phyloP scores from a whole-genome alignment of 2,329 filamentous ascomycete species.

The Ceratocystis huliohia region DNA sequence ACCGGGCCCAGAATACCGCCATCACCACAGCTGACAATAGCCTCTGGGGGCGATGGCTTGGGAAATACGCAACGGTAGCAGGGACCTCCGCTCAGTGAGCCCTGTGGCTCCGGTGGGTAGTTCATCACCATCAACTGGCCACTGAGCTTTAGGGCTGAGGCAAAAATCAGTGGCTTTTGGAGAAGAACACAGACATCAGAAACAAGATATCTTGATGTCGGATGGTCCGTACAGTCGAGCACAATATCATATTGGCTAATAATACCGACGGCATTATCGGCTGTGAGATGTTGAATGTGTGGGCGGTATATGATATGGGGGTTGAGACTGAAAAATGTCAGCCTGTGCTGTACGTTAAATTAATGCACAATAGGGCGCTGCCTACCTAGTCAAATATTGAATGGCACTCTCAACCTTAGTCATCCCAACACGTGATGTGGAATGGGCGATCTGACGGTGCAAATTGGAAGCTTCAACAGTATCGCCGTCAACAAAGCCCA shows the following conservation, averaged over 20 bases:
- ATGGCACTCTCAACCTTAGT: slow-evolving; percentile 71
- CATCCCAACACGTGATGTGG: slow-evolving; percentile 55
- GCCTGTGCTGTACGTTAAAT: background rate
- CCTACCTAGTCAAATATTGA: slow-evolving; percentile 43
- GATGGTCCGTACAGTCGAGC: slow-evolving; percentile 91
- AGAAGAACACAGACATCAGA: slow-evolving; percentile 79
- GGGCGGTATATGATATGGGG: slow-evolving; percentile 52
- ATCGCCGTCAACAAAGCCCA: slow-evolving; percentile 82
- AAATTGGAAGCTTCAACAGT: slow-evolving; percentile 79
- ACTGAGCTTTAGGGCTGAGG: slow-evolving; percentile 76
- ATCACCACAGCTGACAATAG: slow-evolving; percentile 76
- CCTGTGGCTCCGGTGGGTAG: slow-evolving; percentile 53
- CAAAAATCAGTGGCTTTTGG: slow-evolving; percentile 69
- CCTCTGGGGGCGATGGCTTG: slow-evolving; percentile 69
- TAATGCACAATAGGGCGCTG: background rate
- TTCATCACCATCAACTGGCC: slow-evolving; percentile 87
- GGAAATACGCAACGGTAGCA: slow-evolving; percentile 95
- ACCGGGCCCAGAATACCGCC: slow-evolving; percentile 87
- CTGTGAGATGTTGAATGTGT: slow-evolving; percentile 51
- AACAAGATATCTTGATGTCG: slow-evolving; percentile 80
- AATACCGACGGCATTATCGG: slow-evolving; percentile 53
- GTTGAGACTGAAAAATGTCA: slow-evolving; percentile 47
- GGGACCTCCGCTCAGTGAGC: slow-evolving; percentile 50
- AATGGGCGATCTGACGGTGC: slow-evolving; percentile 81
- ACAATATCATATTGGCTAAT: slow-evolving; percentile 66